phyloP scores from a whole-genome alignment of 2,329 filamentous ascomycete genomes.

The Emmonsia crescens region DNA sequence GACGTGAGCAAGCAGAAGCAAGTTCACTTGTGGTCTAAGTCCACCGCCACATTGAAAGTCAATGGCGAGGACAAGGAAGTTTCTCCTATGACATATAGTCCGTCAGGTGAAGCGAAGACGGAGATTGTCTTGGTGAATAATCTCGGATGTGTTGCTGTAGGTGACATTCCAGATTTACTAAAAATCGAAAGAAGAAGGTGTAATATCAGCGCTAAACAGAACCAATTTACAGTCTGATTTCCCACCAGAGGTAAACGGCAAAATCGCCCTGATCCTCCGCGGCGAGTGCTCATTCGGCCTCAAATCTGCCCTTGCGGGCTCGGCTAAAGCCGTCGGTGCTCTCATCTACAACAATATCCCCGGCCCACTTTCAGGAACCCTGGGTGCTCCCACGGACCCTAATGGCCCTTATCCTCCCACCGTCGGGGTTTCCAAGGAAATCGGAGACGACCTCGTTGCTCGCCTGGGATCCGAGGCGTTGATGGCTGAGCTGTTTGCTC shows the following conservation, averaged over 20 bases:
- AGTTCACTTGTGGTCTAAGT: slow-evolving; percentile 11
- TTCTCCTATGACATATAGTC: slow-evolving; percentile 13
- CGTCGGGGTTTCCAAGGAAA: slow-evolving; percentile 52
- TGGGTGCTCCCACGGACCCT: slow-evolving; percentile 48
- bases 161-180: slow-evolving; percentile 3
- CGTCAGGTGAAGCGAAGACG: slow-evolving; percentile 7
- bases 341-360: slow-evolving; percentile 64
- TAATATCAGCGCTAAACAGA: neutral
- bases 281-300: slow-evolving; percentile 60
- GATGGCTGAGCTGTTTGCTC: slow-evolving; percentile 29
- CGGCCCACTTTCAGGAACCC: slow-evolving; percentile 54
- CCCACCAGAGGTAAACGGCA: slow-evolving; percentile 46
- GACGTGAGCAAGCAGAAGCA: slow-evolving; percentile 14
- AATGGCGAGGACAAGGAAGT: slow-evolving; percentile 8
- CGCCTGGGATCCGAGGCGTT: slow-evolving; percentile 39
- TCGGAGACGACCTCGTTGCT: slow-evolving; percentile 47
- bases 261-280: slow-evolving; percentile 60
- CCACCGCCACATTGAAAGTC: slow-evolving; percentile 8
- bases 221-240: slow-evolving; percentile 46
- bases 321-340: slow-evolving; percentile 58
- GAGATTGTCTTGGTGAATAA: slow-evolving; percentile 48
- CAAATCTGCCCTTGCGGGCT: slow-evolving; percentile 59
- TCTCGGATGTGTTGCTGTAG: slow-evolving; percentile 48
- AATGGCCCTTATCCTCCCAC: slow-evolving; percentile 51
- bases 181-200: neutral